A percentile compares a stretch with the other conserved stretches of the same genome.
Evolutionary conservation across 768 basidiomycete genomes (phyloP).

Genomic region (Chalciporus sphaerocephalus): DNA sequence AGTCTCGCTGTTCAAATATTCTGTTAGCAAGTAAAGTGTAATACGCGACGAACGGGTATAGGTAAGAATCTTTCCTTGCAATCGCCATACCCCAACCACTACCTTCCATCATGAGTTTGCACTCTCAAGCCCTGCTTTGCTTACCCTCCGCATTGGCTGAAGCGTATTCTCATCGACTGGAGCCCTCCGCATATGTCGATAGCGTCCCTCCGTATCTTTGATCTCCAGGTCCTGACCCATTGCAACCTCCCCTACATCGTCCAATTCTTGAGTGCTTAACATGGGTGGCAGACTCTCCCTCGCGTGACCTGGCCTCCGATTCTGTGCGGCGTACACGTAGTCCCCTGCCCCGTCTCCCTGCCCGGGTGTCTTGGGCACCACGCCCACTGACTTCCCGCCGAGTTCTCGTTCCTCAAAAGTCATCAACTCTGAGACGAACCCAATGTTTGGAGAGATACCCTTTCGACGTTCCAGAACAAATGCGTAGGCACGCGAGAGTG

Average conservation of each 20-base stretch:
- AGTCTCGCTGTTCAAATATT: neutral
- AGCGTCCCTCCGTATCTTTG: slow-evolving; percentile 78
- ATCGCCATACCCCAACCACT: slow-evolving; percentile 3
- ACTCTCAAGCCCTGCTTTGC: slow-evolving; percentile 90
- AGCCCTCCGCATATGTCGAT: slow-evolving; percentile 80
- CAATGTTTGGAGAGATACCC: slow-evolving; percentile 95
- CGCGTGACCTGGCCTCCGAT: slow-evolving; percentile 56
- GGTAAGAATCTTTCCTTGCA: neutral
- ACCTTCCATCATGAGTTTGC: slow-evolving; percentile 22
- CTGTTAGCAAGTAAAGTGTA: slow-evolving; percentile 2
- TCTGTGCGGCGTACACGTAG: slow-evolving; percentile 42
- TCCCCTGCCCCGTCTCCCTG: slow-evolving; percentile 22
- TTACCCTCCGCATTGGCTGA: slow-evolving; percentile 85
- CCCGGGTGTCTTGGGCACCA: slow-evolving; percentile 16
- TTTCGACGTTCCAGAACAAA: slow-evolving; percentile 91
- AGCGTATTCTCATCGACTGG: slow-evolving; percentile 86
- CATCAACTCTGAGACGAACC: slow-evolving; percentile 97
- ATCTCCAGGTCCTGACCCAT: slow-evolving; percentile 86
- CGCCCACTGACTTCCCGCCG: slow-evolving; percentile 48
- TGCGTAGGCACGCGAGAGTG: slow-evolving; percentile 82
- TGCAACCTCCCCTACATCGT: slow-evolving; percentile 32
- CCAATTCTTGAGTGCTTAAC: slow-evolving; percentile 25
- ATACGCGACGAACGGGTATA: slow-evolving; percentile 14
- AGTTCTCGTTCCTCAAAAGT: slow-evolving; percentile 89
- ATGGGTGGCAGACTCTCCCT: slow-evolving; percentile 60